phyloP scores from a whole-genome alignment of 106 monocot genomes.

The Posidonia australis region DNA sequence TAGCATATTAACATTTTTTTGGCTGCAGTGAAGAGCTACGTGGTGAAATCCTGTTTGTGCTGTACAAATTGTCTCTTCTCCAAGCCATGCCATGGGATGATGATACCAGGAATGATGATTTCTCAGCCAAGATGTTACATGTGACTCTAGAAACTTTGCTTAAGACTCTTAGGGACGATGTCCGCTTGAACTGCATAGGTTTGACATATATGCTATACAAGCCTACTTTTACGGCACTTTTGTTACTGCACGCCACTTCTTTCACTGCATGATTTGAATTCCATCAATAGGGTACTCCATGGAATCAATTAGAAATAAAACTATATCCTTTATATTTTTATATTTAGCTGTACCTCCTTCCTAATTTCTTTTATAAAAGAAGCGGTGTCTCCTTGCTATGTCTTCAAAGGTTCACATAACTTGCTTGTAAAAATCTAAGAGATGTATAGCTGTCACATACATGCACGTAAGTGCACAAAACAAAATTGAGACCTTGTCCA shows the following conservation, averaged over 20 bases:
- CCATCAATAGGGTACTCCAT: too few relatives aligned
- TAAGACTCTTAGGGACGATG: conserved; percentile 72
- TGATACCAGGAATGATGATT: conserved; percentile 8
- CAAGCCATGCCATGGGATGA: conserved; percentile 46
- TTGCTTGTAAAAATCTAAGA: too few relatives aligned
- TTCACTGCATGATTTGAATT: neutral
- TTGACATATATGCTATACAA: neutral
- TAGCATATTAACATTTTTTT: neutral
- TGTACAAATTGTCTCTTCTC: conserved; percentile 59
- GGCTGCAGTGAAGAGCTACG: conserved; percentile 66
- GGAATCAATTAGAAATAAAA: too few relatives aligned
- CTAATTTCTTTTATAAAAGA: too few relatives aligned
- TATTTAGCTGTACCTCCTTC: too few relatives aligned
- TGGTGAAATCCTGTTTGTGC: conserved; percentile 80
- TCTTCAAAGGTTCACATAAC: too few relatives aligned
- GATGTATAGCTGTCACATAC: too few relatives aligned
- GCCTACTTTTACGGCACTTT: too few relatives aligned
- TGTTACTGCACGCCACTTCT: neutral
- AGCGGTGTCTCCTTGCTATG: too few relatives aligned
- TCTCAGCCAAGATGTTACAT: conserved; percentile 17
- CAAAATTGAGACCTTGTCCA: too few relatives aligned
- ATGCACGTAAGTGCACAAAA: too few relatives aligned
- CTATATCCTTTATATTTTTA: too few relatives aligned
- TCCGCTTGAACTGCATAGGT: conserved; percentile 94
- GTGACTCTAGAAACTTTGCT: conserved; percentile 69